Evolutionary conservation across 371 early-diverging fungal species (phyloP), one percentile per base, ranked within the genome.

Genomic region (Mucor indicus): DNA sequence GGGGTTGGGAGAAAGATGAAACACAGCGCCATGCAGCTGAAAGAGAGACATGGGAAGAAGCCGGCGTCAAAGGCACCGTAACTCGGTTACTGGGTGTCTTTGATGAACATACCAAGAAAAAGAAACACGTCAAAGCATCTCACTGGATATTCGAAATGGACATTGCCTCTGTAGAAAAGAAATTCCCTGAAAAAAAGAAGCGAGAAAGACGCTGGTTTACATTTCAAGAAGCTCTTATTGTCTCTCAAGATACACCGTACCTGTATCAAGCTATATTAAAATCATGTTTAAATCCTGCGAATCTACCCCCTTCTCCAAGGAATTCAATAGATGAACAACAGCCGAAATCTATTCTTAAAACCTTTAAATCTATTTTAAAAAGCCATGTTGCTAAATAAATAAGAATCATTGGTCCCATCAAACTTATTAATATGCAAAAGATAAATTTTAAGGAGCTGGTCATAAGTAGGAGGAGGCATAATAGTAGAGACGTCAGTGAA

Each of bases 41-140:
- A 11, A 59, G 80, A 39, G 80, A 80, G 45, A 80, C 80, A 4
- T 80, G 75, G 68, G 80, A 80, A 62, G 80, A 80, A 61, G 80
- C 77, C 6, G 80, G 80, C 12, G 68, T 62, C 7, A 64, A 66
- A 53, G 80, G 80, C 21, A 62, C 22, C n/a, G 70, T 80, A 29
- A 67, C 67, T 17, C 48, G 48, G 23, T 50, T 55, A 13, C 20
- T 80, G 2, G 80, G 80, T 40, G 69, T 68, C 10, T 80, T 63
- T 42, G 74, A 68, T 25, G 74, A 77, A 25, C 50, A 43, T 13
- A 69, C 64, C 39, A 58, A 55, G 5, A n/a, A n/a, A n/a, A 72
- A 72, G 12, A 53, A 53, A 31, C 11, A 36, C 12, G 12, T 75
- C 2, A 72, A 77, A 21, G 69, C 69, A 20, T 53, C 65, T 47